Conservation (phyloP, 2,329 filamentous ascomycete genomes). For the Cyanodermella asteris region DNA sequence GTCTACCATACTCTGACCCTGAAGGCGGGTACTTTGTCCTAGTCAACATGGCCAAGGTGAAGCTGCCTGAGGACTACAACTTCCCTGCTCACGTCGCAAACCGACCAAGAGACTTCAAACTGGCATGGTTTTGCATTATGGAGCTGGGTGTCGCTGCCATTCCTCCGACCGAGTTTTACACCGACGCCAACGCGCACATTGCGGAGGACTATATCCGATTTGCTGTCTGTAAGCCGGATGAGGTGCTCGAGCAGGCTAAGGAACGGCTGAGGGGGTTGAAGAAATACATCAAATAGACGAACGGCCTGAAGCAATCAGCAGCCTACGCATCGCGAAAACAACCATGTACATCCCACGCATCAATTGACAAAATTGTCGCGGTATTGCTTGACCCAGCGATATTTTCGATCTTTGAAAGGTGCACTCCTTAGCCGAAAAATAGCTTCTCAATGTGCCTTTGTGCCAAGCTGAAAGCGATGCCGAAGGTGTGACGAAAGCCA, state of each 20-base stretch:
- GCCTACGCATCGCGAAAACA: too few species aligned
- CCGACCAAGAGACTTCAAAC: constrained; percentile 78
- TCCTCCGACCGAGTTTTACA: constrained; percentile 93
- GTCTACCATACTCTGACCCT: constrained; percentile 66
- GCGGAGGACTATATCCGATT: constrained; percentile 89
- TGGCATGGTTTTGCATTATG: constrained; percentile 91
- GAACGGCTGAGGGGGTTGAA: constrained; percentile 49
- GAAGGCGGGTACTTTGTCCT: constrained; percentile 96
- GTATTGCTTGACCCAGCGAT: too few species aligned
- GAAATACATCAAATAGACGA: constrained; percentile 35
- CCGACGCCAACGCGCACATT: constrained; percentile 57
- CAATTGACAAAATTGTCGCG: too few species aligned
- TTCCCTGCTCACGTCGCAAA: constrained; percentile 77
- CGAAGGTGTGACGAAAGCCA: too few species aligned
- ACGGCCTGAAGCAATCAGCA: too few species aligned
- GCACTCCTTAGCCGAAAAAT: too few species aligned
- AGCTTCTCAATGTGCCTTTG: too few species aligned
- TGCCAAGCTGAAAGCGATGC: too few species aligned
- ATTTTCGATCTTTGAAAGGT: too few species aligned
- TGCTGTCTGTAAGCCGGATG: constrained; percentile 87
- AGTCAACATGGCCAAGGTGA: constrained; percentile 76
- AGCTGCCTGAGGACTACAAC: constrained; percentile 59
- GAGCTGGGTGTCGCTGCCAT: constrained; percentile 92
- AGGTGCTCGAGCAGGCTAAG: constrained; percentile 60
- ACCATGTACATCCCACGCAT: too few species aligned